Conservation (phyloP, 108 stramenopile genomes). For the Pseudonitzschia multiseries region DNA sequence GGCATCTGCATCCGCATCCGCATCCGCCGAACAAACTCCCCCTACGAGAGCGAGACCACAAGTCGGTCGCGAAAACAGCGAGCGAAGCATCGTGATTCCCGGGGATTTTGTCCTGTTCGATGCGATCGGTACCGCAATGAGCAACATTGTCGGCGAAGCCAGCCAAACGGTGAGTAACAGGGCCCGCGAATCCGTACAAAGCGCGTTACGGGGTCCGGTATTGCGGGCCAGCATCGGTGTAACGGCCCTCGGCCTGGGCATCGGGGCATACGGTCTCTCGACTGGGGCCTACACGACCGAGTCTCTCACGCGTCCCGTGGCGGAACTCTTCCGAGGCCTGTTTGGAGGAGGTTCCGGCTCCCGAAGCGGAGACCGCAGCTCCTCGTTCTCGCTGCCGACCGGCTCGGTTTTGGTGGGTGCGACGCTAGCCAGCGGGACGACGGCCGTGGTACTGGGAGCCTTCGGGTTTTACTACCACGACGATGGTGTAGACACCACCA, state of each 20-base stretch:
- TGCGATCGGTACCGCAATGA: slow-evolving; percentile 14
- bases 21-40: not conserved
- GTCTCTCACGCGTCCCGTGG: not conserved
- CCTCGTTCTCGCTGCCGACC: not conserved
- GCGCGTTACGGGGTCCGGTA: not conserved
- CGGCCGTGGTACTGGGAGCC: slow-evolving; percentile 8
- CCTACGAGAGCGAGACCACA: not conserved
- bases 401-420: slow-evolving; percentile 4
- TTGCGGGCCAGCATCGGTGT: slow-evolving; percentile 12
- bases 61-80: not conserved
- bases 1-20: not conserved
- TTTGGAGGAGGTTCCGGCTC: not conserved
- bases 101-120: slow-evolving; percentile 11
- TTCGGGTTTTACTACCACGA: not conserved
- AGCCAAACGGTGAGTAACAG: not conserved
- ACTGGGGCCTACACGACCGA: not conserved
- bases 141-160: not conserved
- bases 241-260: slow-evolving; percentile 3
- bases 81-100: not conserved
- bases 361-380: not conserved
- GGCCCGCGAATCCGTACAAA: not conserved
- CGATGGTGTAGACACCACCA: not conserved
- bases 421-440: slow-evolving; percentile 6
- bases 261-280: slow-evolving; percentile 1
- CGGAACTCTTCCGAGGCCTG: not conserved